Base-by-base conservation (phyloP, 192 early-diverging fungal species). In the Obelidium mucronatum region DNA sequence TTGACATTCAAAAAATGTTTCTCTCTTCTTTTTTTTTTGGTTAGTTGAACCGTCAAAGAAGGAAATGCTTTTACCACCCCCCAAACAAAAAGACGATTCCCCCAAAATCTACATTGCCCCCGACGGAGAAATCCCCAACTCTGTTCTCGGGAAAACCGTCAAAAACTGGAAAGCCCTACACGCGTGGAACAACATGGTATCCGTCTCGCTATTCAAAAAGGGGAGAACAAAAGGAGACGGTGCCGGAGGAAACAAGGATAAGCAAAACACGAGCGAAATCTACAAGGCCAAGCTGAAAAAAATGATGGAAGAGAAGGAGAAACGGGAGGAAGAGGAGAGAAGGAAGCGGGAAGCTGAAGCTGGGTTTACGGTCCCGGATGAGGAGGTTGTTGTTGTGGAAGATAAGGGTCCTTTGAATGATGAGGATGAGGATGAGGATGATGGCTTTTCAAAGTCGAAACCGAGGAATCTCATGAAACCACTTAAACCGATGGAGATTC, bases 121-220 rank as follows among this genome's bases (percentile, higher is more conserved):
- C 2, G 86, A 87, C 70, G 86, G 86, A 15, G 39, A 66, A 2
- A 28, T 87, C 17, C 86, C 86, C 5, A 87, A 87, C 78, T 87
- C 86, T 2, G 51, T 78, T 34, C 24, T 85, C 1, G 51, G 28
- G 17, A 35, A 70, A 13, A 42, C 75, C 11, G 73, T 87, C 19
- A 22, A 63, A 34, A 61, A 78, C 15, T 87, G 86, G 86, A 56
- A 67, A 48, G 34, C 33, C 3, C 54, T 34, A 0, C 86, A 87
- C 40, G 39, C 68, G 19, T 48, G 44, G 44, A 48, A 48, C 1
- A 40, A 39, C 13, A 74, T 74, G 40, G 48, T 72, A 39, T 44
- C 63, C 3, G 42, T 19, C 19, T 30, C 15, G 11, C 22, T 40
- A 2, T 59, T 72, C 36, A 64, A 35, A 39, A 51, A 72, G 22